Evolutionary conservation across 306 rosid species (phyloP).

Genomic region (Rosa rugosa): DNA sequence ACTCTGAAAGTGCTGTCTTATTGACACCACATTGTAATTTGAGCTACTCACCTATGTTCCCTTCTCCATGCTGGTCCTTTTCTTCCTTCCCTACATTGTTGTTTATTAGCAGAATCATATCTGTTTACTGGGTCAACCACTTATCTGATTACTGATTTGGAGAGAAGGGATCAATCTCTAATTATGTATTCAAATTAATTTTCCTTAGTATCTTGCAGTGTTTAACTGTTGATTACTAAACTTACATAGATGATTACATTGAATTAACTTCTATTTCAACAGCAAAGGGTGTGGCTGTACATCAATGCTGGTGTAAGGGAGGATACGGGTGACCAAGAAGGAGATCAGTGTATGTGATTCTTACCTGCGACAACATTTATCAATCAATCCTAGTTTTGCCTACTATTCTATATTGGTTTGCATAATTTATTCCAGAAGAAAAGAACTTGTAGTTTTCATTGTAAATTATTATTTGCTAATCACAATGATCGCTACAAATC

Average conservation of each 20-base stretch:
- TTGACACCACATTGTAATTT: neutral
- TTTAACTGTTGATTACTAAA: constrained; percentile 73
- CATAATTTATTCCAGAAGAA: neutral
- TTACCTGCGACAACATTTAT: neutral
- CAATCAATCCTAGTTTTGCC: neutral
- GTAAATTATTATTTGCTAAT: neutral
- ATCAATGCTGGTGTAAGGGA: constrained; percentile 88
- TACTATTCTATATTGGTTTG: neutral
- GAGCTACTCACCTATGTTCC: neutral
- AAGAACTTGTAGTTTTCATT: neutral
- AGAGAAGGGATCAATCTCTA: neutral
- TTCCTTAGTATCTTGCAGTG: constrained; percentile 68
- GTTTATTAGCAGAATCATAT: neutral
- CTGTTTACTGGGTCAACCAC: neutral
- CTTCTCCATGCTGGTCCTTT: neutral
- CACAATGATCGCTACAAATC: neutral
- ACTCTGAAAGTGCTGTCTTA: neutral
- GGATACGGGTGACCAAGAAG: constrained; percentile 78
- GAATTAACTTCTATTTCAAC: constrained; percentile 67
- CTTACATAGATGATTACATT: constrained; percentile 66
- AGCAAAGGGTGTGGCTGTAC: constrained; percentile 91
- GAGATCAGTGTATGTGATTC: constrained; percentile 87
- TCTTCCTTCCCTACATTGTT: neutral
- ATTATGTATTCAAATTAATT: neutral
- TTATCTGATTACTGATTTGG: neutral